Base-by-base conservation (phyloP, 2,329 filamentous ascomycete genomes). In the Fusarium incarnatum region DNA sequence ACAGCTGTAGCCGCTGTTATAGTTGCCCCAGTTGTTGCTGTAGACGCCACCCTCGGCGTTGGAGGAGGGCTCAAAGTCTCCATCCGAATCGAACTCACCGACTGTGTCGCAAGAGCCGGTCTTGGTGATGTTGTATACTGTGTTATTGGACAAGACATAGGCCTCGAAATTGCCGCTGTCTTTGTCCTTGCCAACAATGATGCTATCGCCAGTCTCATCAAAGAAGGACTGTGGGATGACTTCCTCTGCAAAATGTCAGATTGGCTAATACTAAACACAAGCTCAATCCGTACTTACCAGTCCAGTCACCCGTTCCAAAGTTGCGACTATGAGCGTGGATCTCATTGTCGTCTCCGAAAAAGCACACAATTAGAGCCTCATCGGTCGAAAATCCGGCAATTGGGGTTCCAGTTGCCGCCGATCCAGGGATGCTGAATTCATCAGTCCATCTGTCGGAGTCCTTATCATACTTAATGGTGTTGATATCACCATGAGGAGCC, bases 11-110 rank as follows among this genome's bases (percentile, higher is more conserved):
- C 3, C 1, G 27, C 3, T 12, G 27, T 12, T 4, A 34, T 18
- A 9, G 18, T 28, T 58, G 2, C 54, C 23, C 45, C 45, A 56
- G 15, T 56, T 56, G 23, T 52, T 30, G 5, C 10, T 10, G 1
- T 0, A 28, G 3, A 28, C 3, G 27, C 27, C 27, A 28, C 27
- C 27, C 27, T 28, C 27, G 1, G 1, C 27, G 1, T 28, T 10
- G 1, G 27, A 28, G 27, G 53, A 20, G 30, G 44, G 53, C 1
- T 1, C 8, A 40, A 56, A 56, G 22, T 56, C 54, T 49, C 11
- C 44, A 50, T n/a, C 22, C 0, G 0, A 0, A 11, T 1, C 2
- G 11, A 56, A 50, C 3, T 22, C 4, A 0, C 53, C 53, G n/a
- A 50, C 8, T 6, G 15, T 56, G 3, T 56, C 44, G 13, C 53